Conservation (phyloP, 805 yeast species). For the Metschnikowia koreensis region DNA sequence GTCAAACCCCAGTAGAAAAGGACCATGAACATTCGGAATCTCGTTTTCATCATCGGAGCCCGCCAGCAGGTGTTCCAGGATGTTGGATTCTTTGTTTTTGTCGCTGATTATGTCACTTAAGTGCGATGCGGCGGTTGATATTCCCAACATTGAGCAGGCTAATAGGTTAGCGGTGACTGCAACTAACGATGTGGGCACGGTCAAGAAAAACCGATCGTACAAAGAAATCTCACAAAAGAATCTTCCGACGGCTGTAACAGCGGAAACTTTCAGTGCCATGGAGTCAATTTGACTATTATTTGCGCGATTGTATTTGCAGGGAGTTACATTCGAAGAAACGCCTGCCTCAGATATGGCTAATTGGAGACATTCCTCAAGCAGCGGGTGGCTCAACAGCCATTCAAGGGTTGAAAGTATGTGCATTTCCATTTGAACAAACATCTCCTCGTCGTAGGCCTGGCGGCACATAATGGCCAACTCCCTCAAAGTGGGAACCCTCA, state of each 20-base stretch:
- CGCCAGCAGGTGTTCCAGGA: conserved; percentile 15
- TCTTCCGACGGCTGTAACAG: conserved; percentile 52
- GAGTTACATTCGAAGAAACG: conserved; percentile 22
- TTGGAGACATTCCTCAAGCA: conserved; percentile 51
- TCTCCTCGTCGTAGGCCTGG: conserved; percentile 54
- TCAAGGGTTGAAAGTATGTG: conserved; percentile 43
- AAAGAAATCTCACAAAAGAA: conserved; percentile 55
- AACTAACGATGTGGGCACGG: conserved; percentile 45
- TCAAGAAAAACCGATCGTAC: conserved; percentile 48
- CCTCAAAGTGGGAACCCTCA: conserved; percentile 54
- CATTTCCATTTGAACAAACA: conserved; percentile 48
- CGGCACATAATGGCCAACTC: conserved; percentile 58
- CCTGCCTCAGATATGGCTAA: conserved; percentile 39
- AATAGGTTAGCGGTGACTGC: conserved; percentile 50
- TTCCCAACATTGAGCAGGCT: conserved; percentile 53
- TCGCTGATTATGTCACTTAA: conserved; percentile 12
- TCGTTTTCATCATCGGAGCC: conserved; percentile 41
- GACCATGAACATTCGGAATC: conserved; percentile 42
- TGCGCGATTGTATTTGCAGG: conserved; percentile 25
- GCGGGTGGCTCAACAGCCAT: conserved; percentile 47
- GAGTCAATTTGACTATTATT: conserved; percentile 9
- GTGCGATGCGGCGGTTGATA: conserved; percentile 38
- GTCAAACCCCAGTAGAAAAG: conserved; percentile 50
- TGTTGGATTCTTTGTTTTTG: background rate
- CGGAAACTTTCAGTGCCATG: conserved; percentile 40